Percentiles rank a stretch among this genome's conserved stretches.
Evolutionary conservation across 140 eudicot species (phyloP).

Genomic region (Anethum foeniculum): DNA sequence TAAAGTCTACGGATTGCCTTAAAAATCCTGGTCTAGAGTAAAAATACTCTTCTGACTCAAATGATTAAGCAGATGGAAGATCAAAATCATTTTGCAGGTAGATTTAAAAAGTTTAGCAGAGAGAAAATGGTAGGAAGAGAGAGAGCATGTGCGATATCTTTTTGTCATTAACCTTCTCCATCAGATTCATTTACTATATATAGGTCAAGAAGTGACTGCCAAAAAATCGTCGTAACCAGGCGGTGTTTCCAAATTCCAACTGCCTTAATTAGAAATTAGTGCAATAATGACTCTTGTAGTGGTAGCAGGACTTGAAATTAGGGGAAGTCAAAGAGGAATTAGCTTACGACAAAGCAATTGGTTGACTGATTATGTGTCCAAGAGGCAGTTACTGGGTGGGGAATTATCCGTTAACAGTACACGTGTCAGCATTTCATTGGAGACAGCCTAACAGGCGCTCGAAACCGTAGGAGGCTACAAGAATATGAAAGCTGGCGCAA

Average conservation of each 20-base stretch:
- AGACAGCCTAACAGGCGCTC: not conserved
- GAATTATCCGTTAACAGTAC: not conserved
- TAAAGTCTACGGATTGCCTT: not conserved
- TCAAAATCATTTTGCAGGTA: not conserved
- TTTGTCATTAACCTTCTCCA: not conserved
- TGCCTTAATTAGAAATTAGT: not conserved
- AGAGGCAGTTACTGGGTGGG: not conserved
- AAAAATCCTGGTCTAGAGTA: not conserved
- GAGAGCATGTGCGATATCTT: not conserved
- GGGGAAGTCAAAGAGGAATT: not conserved
- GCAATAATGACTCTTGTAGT: not conserved
- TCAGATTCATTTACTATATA: not conserved
- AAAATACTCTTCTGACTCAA: not conserved
- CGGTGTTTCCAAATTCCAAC: not conserved
- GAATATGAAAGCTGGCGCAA: not conserved
- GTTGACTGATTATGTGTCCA: not conserved
- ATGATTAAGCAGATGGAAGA: not conserved
- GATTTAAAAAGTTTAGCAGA: not conserved
- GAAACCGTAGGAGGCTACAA: not conserved
- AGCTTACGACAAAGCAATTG: not conserved
- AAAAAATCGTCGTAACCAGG: not conserved
- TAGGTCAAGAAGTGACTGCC: not conserved
- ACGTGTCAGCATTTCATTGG: not conserved
- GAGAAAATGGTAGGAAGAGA: not conserved
- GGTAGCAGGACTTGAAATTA: not conserved